Percentiles rank a stretch among this genome's conserved stretches.
phyloP scores from a whole-genome alignment of 2,329 filamentous ascomycete genomes.

The Cytospora chrysosperma region DNA sequence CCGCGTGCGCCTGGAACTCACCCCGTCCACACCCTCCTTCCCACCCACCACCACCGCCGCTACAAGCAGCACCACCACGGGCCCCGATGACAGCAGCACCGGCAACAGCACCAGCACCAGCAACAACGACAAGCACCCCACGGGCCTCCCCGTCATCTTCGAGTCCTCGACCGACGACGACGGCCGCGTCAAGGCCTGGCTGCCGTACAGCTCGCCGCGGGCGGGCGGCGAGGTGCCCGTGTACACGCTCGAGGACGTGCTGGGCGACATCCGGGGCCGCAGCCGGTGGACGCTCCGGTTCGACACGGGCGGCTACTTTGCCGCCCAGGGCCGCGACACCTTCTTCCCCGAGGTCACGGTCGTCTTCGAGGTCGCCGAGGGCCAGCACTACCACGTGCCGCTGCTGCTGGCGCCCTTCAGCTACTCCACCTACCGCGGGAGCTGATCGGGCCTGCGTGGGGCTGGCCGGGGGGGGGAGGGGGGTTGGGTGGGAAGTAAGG shows the following conservation, averaged over 20 bases:
- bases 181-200: slow-evolving; percentile 71
- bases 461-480: not conserved
- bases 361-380: slow-evolving; percentile 51
- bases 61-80: slow-evolving; percentile 30
- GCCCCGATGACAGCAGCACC: slow-evolving; percentile 19
- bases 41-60: slow-evolving; percentile 30
- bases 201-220: slow-evolving; percentile 52
- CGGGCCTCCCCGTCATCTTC: slow-evolving; percentile 50
- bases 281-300: slow-evolving; percentile 70
- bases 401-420: slow-evolving; percentile 74
- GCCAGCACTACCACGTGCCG: slow-evolving; percentile 77
- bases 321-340: slow-evolving; percentile 50
- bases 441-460: slow-evolving; percentile 43
- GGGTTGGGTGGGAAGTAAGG: not conserved
- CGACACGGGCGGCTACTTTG: slow-evolving; percentile 71
- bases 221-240: slow-evolving; percentile 56
- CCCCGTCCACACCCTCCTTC: slow-evolving; percentile 21
- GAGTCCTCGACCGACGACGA: slow-evolving; percentile 71
- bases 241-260: slow-evolving; percentile 57
- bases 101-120: no score
- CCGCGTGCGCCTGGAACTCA: slow-evolving; percentile 62
- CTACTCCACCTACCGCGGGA: slow-evolving; percentile 80
- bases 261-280: slow-evolving; percentile 42
- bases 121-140: slow-evolving; percentile 29
- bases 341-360: slow-evolving; percentile 62